Percentiles rank a stretch among this genome's conserved stretches.
Evolutionary conservation across 768 basidiomycete species (phyloP).

Genomic region (Mycena haematopus): DNA sequence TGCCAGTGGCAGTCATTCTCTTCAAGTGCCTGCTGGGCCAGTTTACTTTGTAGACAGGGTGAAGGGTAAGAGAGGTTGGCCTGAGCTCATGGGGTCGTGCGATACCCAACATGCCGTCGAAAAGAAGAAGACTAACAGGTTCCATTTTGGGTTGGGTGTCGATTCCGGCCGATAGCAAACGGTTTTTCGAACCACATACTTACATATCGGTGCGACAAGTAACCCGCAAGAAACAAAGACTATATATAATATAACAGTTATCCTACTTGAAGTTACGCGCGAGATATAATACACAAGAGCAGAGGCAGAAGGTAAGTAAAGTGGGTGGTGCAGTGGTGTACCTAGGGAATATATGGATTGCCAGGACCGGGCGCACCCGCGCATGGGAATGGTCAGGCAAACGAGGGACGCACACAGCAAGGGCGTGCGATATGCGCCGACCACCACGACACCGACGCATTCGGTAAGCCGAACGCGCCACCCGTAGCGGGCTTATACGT

Average conservation of each 20-base stretch:
- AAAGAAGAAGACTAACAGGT: no score
- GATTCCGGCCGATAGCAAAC: no score
- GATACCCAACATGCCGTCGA: no score
- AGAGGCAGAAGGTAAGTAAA: neutral
- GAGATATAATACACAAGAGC: neutral
- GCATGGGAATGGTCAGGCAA: neutral
- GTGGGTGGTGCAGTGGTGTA: neutral
- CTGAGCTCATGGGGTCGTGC: no score
- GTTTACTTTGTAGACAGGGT: no score
- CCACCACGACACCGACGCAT: neutral
- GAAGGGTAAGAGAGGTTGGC: no score
- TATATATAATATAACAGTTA: slow-evolving; percentile 12
- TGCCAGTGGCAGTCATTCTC: no score
- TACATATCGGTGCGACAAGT: no score
- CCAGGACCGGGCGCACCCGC: slow-evolving; percentile 1
- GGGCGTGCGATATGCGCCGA: neutral
- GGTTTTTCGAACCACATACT: no score
- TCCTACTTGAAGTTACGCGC: slow-evolving; percentile 8
- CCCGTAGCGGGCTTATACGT: neutral
- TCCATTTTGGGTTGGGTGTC: no score
- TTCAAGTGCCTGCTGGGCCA: no score
- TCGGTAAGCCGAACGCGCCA: neutral
- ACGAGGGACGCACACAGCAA: neutral
- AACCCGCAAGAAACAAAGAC: neutral
- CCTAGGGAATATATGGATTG: no score